These are phyloP conservation scores for Vitis rotundifolia DNA, from an alignment of 164 flowering plant genomes.

Conservation along the genomic window DNA sequence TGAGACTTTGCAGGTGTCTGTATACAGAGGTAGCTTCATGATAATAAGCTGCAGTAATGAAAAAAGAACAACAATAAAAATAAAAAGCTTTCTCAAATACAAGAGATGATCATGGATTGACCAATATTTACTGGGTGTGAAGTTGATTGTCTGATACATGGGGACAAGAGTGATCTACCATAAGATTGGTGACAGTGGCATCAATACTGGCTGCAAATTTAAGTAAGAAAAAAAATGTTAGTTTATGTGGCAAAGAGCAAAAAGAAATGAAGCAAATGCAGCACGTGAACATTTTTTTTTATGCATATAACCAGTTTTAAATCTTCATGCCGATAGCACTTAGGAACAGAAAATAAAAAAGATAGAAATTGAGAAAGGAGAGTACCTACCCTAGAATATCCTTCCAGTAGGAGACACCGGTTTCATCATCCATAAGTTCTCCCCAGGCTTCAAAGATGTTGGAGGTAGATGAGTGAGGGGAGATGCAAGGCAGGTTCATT, in stretches of 20 bases:
- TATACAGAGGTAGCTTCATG: too few species aligned
- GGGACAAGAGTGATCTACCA: constrained; percentile 5
- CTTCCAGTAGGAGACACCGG: constrained; percentile 35
- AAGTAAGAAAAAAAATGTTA: background rate
- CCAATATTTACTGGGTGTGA: too few species aligned
- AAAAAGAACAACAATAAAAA: too few species aligned
- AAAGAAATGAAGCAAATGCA: background rate
- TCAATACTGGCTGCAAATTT: constrained; percentile 11
- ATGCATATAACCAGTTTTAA: too few species aligned
- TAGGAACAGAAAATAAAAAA: background rate
- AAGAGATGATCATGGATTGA: too few species aligned
- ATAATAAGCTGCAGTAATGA: too few species aligned
- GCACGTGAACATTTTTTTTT: too few species aligned
- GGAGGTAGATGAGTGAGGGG: constrained; percentile 29
- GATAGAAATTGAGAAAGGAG: background rate
- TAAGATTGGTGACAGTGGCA: background rate
- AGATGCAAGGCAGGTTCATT: constrained; percentile 18
- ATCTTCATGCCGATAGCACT: too few species aligned
- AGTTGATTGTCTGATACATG: background rate
- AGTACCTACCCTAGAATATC: constrained; percentile 41
- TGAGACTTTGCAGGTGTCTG: too few species aligned
- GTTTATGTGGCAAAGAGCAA: background rate
- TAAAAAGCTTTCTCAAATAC: too few species aligned
- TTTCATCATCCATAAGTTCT: constrained; percentile 44
- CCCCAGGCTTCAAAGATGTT: constrained; percentile 44